phyloP scores from a whole-genome alignment of 495 filamentous ascomycete genomes.

The Penicillium subrubescens region DNA sequence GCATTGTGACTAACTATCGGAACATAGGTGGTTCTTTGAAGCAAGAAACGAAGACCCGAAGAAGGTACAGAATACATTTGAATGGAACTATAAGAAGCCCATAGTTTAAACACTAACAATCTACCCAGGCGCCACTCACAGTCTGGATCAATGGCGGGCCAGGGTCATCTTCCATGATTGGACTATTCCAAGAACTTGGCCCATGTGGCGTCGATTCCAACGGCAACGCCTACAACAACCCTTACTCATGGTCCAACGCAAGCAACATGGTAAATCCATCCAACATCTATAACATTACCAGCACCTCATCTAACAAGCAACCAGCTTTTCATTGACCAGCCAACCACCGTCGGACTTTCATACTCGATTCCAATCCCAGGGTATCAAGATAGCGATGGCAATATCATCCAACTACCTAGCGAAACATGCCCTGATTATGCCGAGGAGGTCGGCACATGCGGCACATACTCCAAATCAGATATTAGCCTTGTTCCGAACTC shows the following conservation, averaged over 20 bases:
- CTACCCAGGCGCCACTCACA: conserved; percentile 51
- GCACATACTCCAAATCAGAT: conserved; percentile 57
- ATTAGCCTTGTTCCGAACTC: conserved; percentile 54
- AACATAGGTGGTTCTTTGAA: conserved; percentile 60
- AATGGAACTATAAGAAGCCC: neutral
- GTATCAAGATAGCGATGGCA: conserved; percentile 39
- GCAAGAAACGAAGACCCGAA: conserved; percentile 54
- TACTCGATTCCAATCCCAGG: conserved; percentile 57
- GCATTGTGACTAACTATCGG: neutral
- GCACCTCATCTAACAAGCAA: neutral
- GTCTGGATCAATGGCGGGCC: conserved; percentile 67
- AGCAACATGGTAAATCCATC: conserved; percentile 52
- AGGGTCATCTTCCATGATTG: conserved; percentile 62
- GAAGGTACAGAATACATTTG: conserved; percentile 23
- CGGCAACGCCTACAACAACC: conserved; percentile 56
- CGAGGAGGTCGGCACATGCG: conserved; percentile 43
- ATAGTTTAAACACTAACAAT: neutral
- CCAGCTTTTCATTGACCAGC: conserved; percentile 58
- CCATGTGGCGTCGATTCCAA: conserved; percentile 59
- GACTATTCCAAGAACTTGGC: conserved; percentile 62
- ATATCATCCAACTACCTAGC: conserved; percentile 41
- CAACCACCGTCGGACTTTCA: conserved; percentile 60
- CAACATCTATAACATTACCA: neutral
- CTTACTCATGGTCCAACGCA: conserved; percentile 59
- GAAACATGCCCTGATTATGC: conserved; percentile 58